A percentile compares a stretch with the other conserved stretches of the same genome.
These are phyloP conservation scores for Dendrobium chrysotoxum DNA, from an alignment of 106 monocot genomes.

Conservation along the genomic window DNA sequence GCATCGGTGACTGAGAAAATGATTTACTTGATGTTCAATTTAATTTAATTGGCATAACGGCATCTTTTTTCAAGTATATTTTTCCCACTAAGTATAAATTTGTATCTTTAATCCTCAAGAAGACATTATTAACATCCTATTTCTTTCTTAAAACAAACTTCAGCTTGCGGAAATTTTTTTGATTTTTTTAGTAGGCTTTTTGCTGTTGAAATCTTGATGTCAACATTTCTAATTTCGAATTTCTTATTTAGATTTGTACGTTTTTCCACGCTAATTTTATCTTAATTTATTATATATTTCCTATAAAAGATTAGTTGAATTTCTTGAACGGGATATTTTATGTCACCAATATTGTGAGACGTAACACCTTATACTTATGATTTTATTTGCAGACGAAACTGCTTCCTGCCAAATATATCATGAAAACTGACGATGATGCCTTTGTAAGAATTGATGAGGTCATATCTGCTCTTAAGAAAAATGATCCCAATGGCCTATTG, in stretches of 20 bases:
- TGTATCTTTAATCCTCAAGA: not conserved
- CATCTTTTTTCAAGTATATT: not conserved
- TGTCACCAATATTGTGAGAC: no score
- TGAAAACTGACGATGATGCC: conserved; percentile 97
- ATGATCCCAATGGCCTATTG: conserved; percentile 34
- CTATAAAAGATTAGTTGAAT: no score
- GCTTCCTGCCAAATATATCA: conserved; percentile 73
- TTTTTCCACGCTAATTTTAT: no score
- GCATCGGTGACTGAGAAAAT: not conserved
- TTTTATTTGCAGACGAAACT: conserved; percentile 54
- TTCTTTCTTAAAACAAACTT: no score
- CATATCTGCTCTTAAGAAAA: conserved; percentile 41
- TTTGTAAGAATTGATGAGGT: conserved; percentile 93
- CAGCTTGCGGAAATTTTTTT: no score
- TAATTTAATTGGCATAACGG: not conserved
- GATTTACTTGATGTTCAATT: not conserved
- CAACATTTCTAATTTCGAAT: no score
- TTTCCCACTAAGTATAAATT: not conserved
- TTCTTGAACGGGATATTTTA: no score
- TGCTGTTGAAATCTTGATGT: no score
- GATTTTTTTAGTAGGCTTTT: no score
- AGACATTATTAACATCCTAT: no score
- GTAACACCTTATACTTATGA: not conserved
- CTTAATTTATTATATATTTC: no score
- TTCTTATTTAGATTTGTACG: no score